A percentile compares a stretch with the other conserved stretches of the same genome.
These are phyloP conservation scores for Phytomonas sp. DNA, from an alignment of 208 protist genomes.

Conservation along the genomic window DNA sequence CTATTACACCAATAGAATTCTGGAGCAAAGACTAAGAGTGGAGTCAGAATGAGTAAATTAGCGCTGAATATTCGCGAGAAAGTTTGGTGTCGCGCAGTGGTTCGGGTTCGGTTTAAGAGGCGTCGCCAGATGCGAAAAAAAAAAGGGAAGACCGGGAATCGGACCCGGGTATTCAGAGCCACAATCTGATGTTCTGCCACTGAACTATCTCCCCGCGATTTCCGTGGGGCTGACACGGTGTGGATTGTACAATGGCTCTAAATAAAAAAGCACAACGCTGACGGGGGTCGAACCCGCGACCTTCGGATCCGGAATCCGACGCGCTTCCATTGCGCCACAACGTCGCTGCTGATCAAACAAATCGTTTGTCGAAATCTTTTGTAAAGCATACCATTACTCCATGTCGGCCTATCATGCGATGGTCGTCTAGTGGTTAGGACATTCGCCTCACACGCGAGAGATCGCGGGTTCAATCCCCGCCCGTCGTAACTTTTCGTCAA, in stretches of 20 bases:
- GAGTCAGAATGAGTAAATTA: not conserved
- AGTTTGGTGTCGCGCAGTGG: not conserved
- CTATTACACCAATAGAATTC: not conserved
- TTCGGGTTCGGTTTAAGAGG: not conserved
- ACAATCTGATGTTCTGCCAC: constrained; percentile 84
- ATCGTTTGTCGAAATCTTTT: constrained; percentile 1
- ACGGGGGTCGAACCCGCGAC: constrained; percentile 91
- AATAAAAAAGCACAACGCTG: constrained; percentile 55
- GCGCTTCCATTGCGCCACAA: constrained; percentile 47
- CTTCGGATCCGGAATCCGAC: constrained; percentile 51
- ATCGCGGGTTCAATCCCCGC: constrained; percentile 82
- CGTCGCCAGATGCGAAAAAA: constrained; percentile 15
- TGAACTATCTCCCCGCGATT: constrained; percentile 10
- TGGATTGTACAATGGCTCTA: too few relatives aligned
- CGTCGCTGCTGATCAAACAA: constrained; percentile 15
- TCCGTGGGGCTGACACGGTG: not conserved
- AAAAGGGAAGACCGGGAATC: constrained; percentile 77
- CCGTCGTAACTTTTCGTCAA: constrained; percentile 40
- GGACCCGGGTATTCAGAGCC: constrained; percentile 78
- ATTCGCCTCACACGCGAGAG: constrained; percentile 92
- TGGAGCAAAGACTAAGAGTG: not conserved
- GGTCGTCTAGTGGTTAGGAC: constrained; percentile 94
- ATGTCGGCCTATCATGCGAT: too few relatives aligned
- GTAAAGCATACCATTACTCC: too few relatives aligned
- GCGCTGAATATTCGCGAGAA: not conserved